A percentile compares a stretch with the other conserved stretches of the same genome.
Evolutionary conservation across 768 basidiomycete species (phyloP).

Genomic region (Boletus pseudo-olivaceus): DNA sequence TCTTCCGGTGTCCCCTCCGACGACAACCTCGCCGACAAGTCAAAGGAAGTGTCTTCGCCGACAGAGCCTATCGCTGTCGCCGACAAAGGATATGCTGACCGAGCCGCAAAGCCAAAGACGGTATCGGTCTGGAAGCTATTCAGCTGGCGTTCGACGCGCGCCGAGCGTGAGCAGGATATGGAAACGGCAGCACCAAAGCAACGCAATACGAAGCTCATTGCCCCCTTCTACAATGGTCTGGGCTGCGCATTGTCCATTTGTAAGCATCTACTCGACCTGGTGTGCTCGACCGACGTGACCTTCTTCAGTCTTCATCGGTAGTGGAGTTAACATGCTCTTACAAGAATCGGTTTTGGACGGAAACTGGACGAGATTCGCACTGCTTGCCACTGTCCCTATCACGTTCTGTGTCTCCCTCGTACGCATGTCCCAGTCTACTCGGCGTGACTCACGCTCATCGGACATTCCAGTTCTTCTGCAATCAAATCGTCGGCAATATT

Average conservation of each 20-base stretch:
- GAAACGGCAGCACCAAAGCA: slow-evolving; percentile 46
- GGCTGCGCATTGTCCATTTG: slow-evolving; percentile 65
- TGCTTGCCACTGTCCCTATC: slow-evolving; percentile 64
- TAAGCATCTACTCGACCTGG: slow-evolving; percentile 31
- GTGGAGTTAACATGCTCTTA: slow-evolving; percentile 55
- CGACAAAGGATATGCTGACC: background rate
- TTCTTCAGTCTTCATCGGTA: slow-evolving; percentile 61
- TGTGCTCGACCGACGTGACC: slow-evolving; percentile 1
- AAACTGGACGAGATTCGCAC: slow-evolving; percentile 56
- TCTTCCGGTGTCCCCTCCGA: slow-evolving; percentile 51
- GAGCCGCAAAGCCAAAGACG: background rate
- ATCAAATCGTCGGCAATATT: slow-evolving; percentile 63
- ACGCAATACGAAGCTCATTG: slow-evolving; percentile 59
- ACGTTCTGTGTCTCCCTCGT: slow-evolving; percentile 75
- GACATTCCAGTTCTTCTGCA: slow-evolving; percentile 59
- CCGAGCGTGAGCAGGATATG: slow-evolving; percentile 37
- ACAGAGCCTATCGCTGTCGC: slow-evolving; percentile 7
- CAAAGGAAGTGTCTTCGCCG: slow-evolving; percentile 17
- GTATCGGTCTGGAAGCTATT: slow-evolving; percentile 24
- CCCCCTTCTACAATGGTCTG: slow-evolving; percentile 70
- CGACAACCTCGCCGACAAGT: slow-evolving; percentile 53
- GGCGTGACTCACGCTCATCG: background rate
- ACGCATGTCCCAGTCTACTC: slow-evolving; percentile 24
- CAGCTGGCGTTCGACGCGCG: slow-evolving; percentile 48
- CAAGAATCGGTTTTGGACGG: slow-evolving; percentile 69